Base-by-base conservation (phyloP, 176 grass and related monocot species). In the Melocanna baccifera region DNA sequence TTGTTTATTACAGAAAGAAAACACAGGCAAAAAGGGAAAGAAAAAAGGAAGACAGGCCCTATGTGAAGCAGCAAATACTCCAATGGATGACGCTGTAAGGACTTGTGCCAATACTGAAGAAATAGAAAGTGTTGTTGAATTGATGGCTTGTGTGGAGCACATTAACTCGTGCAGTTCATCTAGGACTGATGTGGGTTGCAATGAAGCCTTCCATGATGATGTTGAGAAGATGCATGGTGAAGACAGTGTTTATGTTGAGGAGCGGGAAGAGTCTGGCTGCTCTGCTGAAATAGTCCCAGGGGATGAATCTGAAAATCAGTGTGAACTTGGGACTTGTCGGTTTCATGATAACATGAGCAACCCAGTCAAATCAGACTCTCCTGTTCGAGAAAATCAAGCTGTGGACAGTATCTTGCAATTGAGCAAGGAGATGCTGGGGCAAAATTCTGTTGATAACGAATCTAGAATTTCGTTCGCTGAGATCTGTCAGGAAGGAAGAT, bases 1-100 rank as follows among this genome's bases (percentile, higher is more conserved):
- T 93, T 67, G 22, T 83, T 6, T 45, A 62, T 83, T 80, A 22
- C 83, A 98, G 96, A 93, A 83, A 65, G 89, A 85, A 73, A 83
- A 72, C 7, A 75, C 50, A 70, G 32, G 48, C 47, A 85, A 69
- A 18, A 79, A 78, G 42, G 57, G 73, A 81, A 93, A 92, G 81
- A 86, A 88, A 81, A 93, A 90, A 50, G 76, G 84, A 83, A 84
- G 43, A 61, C 81, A 75, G 19, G 42, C 28, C 62, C 84, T 69
- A 62, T 87, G 30, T 55, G 67, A 83, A 83, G 82, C 68, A 58
- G 29, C 52, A 87, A 67, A 51, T 50, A 79, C 81, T 72, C 82
- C 58, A 83, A 79, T 76, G 0, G 67, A 83, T 30, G 78, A 90
- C 46, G 79, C 15, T 77, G 45, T 12, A 25, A 82, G 57, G 73